Evolutionary conservation across 495 filamentous ascomycete species (phyloP).

Genomic region (Neurospora terricola): DNA sequence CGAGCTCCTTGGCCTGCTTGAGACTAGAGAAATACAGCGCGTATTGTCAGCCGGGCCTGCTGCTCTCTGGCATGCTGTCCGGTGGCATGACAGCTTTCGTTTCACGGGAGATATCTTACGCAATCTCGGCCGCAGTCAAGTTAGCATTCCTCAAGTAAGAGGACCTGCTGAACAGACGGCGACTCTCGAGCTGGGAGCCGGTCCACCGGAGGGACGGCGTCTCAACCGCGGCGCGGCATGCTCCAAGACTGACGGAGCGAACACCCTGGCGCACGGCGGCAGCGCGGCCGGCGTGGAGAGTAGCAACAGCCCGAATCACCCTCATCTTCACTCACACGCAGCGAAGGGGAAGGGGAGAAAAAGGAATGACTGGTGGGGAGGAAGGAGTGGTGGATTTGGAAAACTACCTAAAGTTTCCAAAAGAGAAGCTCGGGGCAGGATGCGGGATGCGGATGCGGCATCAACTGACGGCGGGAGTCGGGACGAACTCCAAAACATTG

Average conservation of each 20-base stretch:
- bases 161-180: constrained; percentile 22
- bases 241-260: constrained; percentile 21
- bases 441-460: constrained; percentile 3
- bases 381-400: constrained; percentile 1
- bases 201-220: constrained; percentile 9
- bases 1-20: constrained; percentile 33
- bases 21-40: constrained; percentile 15
- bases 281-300: constrained; percentile 30
- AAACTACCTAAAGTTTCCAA: constrained; percentile 1
- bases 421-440: constrained; percentile 6
- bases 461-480: constrained; percentile 2
- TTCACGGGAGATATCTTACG: constrained; percentile 16
- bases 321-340: constrained; percentile 24
- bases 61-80: neutral
- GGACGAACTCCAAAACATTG: neutral
- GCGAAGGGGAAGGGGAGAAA: constrained; percentile 9
- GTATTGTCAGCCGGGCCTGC: neutral
- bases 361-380: constrained; percentile 15
- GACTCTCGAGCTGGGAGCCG: constrained; percentile 8
- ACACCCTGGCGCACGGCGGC: constrained; percentile 20
- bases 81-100: constrained; percentile 1
- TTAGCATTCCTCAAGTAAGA: constrained; percentile 10
- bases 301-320: constrained; percentile 33
- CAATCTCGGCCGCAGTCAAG: constrained; percentile 23
- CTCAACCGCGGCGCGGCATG: constrained; percentile 9